Conservation (phyloP, 768 basidiomycete genomes). For the Amanita subjunquillea region DNA sequence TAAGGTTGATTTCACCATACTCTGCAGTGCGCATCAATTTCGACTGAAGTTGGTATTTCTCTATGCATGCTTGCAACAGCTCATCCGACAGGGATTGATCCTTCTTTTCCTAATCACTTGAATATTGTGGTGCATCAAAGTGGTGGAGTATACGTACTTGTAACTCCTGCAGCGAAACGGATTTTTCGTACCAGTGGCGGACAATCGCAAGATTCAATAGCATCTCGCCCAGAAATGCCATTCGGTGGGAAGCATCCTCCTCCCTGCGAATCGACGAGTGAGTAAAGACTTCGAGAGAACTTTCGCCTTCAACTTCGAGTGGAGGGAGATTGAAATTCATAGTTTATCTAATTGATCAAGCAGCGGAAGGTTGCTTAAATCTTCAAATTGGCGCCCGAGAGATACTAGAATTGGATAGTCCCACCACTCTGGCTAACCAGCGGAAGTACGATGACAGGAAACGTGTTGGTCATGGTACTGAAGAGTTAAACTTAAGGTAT, state of each 20-base stretch:
- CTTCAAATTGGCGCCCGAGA: neutral
- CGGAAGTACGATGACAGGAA: neutral
- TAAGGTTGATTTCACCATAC: neutral
- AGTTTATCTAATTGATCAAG: neutral
- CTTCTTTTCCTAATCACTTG: neutral
- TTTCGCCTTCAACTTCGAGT: neutral
- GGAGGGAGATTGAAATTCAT: neutral
- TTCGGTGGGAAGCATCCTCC: neutral
- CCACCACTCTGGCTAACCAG: neutral
- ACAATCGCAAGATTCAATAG: slow-evolving; percentile 1
- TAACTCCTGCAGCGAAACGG: neutral
- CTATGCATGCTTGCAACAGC: neutral
- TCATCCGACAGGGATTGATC: neutral
- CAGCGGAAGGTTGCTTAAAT: neutral
- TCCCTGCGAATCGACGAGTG: neutral
- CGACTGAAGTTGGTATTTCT: neutral
- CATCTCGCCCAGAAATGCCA: slow-evolving; percentile 1
- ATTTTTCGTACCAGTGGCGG: slow-evolving; percentile 22
- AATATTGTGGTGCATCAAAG: neutral
- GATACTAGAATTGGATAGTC: neutral
- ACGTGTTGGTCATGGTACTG: neutral
- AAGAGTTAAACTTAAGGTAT: neutral
- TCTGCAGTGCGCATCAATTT: neutral
- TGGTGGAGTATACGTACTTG: neutral
- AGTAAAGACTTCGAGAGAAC: neutral